Base-by-base conservation (phyloP, 108 stramenopile species). In the Nitzschia sp. region DNA sequence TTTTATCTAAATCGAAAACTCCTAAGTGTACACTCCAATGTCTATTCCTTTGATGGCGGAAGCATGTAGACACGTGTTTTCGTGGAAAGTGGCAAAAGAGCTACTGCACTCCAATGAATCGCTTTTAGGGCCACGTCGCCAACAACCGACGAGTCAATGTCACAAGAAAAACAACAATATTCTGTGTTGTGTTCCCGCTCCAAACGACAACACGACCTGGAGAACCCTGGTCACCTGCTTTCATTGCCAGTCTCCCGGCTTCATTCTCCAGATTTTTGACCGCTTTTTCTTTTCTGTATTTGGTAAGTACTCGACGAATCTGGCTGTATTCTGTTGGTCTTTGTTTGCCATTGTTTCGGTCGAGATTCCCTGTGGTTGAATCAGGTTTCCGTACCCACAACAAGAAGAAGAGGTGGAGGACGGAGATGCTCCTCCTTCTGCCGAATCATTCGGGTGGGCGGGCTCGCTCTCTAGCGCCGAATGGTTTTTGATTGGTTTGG, bases 401-500 rank as follows among this genome's bases (percentile, higher is more conserved):
- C 2, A 48, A 15, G 46, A 48, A 48, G 46, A 17, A 6, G 46
- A 3, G 29, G 29, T 34, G 29, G 29, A n/a, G n/a, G 29, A 34
- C 29, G 29, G 29, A 34, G 29, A 34, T 34, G 29, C 29, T 34
- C 29, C 29, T 34, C 29, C 29, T 34, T 34, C 29, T 34, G 29
- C 29, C 29, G 29, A 34, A 48, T 48, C 46, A 48, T 48, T 48
- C 46, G 46, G 46, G 5, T 15, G 46, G 17, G n/a, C 14, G 46
- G 46, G n/a, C n/a, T 17, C 46, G 46, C 14, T 6, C 14, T 6
- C 3, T 17, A 17, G 3, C 46, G 14, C 46, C 14, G 46, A 48
- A 48, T 48, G 57, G 15, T 44, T 62, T 62, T 25, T 46, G 17
- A 62, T 62, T 62, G 61, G 61, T 21, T 38, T n/a, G 29, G 29